These are phyloP conservation scores for Phlyctochytrium planicorne DNA, from an alignment of 192 early-diverging fungal genomes.

Conservation along the genomic window DNA sequence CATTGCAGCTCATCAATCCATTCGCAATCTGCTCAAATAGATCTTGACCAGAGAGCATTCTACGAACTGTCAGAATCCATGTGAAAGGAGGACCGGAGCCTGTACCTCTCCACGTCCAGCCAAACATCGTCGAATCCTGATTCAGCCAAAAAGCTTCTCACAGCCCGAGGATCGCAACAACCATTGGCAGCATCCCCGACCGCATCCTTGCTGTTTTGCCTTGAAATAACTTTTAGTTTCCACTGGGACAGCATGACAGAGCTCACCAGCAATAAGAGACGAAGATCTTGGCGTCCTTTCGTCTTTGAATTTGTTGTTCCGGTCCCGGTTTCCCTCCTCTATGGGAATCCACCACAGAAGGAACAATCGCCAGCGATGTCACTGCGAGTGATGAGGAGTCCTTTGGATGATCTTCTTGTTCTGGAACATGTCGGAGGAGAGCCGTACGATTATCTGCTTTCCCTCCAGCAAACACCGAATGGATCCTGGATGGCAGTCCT, in stretches of 20 bases:
- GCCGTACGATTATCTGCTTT: not conserved
- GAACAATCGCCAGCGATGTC: not conserved
- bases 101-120: conserved; percentile 17
- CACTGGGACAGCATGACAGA: not conserved
- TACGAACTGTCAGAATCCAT: no score
- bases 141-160: conserved; percentile 1
- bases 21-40: conserved; percentile 30
- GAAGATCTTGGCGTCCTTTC: conserved; percentile 5
- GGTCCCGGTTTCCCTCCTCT: not conserved
- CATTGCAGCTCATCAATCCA: conserved; percentile 15
- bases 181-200: conserved; percentile 7
- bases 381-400: not conserved
- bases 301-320: not conserved
- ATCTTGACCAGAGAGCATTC: conserved; percentile 15
- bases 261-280: conserved; percentile 24
- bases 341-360: not conserved
- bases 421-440: no score
- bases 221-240: not conserved
- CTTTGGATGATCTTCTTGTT: no score
- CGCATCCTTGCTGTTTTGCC: conserved; percentile 7
- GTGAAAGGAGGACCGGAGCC: no score
- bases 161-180: conserved; percentile 13
- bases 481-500: not conserved
- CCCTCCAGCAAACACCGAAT: conserved; percentile 7
- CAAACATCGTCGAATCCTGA: conserved; percentile 21